Conservation (phyloP, 805 yeast genomes). For the Pichia nanzhaoensis region DNA sequence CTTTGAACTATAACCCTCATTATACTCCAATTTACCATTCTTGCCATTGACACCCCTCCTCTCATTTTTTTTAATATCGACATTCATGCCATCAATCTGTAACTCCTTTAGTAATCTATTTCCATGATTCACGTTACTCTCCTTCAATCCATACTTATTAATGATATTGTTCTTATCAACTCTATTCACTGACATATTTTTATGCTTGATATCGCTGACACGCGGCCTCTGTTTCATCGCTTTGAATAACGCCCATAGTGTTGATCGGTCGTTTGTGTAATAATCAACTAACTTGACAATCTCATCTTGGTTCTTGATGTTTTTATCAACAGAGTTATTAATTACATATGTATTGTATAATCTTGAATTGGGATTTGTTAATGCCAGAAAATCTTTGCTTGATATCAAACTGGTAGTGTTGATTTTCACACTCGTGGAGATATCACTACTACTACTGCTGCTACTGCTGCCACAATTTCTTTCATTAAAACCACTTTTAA, state of each 20-base stretch:
- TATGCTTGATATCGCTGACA: slow-evolving; percentile 1
- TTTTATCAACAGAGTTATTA: slow-evolving; percentile 18
- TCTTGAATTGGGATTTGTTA: slow-evolving; percentile 25
- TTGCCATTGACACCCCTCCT: not conserved
- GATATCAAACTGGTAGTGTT: slow-evolving; percentile 5
- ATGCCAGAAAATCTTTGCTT: slow-evolving; percentile 27
- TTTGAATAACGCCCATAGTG: slow-evolving; percentile 8
- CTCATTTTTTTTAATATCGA: slow-evolving; percentile 6
- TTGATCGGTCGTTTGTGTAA: slow-evolving; percentile 12
- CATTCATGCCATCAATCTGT: slow-evolving; percentile 12
- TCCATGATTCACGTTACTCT: not conserved
- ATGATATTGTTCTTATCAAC: slow-evolving; percentile 6
- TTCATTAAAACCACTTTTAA: not conserved
- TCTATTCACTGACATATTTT: not conserved
- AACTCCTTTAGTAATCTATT: slow-evolving; percentile 11
- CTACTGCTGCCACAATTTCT: not conserved
- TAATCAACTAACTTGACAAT: slow-evolving; percentile 14
- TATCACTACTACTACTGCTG: not conserved
- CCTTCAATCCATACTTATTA: slow-evolving; percentile 11
- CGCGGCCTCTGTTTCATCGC: slow-evolving; percentile 9
- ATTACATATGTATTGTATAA: slow-evolving; percentile 21
- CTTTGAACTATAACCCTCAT: not conserved
- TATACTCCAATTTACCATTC: not conserved
- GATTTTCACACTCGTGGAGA: not conserved
- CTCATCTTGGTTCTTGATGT: slow-evolving; percentile 18